Evolutionary conservation across 2,329 filamentous ascomycete genomes (phyloP).

Genomic region (Aspergillus pseudonomiae): DNA sequence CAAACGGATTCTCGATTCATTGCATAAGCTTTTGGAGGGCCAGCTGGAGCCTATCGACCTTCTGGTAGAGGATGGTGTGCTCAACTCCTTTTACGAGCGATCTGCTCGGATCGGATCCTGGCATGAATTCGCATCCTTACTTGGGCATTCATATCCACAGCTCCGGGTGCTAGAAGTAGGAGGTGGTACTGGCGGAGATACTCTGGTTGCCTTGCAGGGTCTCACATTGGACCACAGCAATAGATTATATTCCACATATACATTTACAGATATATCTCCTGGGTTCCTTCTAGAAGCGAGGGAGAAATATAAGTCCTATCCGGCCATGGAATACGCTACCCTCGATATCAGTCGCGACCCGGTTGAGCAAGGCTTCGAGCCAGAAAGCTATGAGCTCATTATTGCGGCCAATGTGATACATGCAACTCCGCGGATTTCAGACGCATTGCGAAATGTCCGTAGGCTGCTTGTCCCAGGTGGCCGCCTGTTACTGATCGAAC

Average conservation of each 20-base stretch:
- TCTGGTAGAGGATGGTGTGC: constrained; percentile 20
- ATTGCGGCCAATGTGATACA: constrained; percentile 37
- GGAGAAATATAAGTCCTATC: constrained; percentile 24
- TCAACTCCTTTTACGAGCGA: constrained; percentile 17
- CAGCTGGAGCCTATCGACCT: constrained; percentile 20
- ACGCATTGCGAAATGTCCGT: constrained; percentile 30
- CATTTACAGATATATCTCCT: constrained; percentile 35
- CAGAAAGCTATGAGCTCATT: constrained; percentile 35
- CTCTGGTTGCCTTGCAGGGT: constrained; percentile 21
- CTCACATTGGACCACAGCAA: constrained; percentile 3
- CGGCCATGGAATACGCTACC: constrained; percentile 31
- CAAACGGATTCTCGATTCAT: constrained; percentile 9
- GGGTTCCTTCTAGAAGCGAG: constrained; percentile 32
- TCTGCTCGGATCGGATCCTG: constrained; percentile 11
- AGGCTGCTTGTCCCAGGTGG: constrained; percentile 46
- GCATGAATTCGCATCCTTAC: constrained; percentile 13
- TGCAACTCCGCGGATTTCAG: constrained; percentile 24
- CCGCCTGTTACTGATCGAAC: constrained; percentile 50
- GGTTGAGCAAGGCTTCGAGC: constrained; percentile 32
- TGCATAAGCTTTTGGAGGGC: constrained; percentile 17
- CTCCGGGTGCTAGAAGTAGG: constrained; percentile 32
- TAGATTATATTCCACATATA: constrained; percentile 27
- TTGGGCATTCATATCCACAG: constrained; percentile 28
- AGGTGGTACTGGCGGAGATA: constrained; percentile 32
- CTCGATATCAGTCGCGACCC: constrained; percentile 37